Percentiles rank a stretch among this genome's conserved stretches.
These are phyloP conservation scores for Schizosaccharomyces octosporus DNA, from an alignment of 805 yeast species.

Conservation along the genomic window DNA sequence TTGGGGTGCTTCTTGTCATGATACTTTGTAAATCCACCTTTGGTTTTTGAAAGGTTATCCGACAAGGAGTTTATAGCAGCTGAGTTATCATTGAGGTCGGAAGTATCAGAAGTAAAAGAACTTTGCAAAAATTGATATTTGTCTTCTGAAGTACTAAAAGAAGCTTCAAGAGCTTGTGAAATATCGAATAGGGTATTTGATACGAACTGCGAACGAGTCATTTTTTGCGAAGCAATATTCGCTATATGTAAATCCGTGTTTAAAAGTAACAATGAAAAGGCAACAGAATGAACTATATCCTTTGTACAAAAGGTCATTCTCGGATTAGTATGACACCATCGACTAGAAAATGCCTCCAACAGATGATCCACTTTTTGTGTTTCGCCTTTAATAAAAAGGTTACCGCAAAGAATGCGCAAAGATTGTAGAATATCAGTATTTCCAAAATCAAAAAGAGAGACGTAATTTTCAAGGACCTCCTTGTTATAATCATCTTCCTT, in stretches of 20 bases:
- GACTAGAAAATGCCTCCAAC: slow-evolving; percentile 38
- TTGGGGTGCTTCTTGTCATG: neutral
- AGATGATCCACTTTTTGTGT: slow-evolving; percentile 59
- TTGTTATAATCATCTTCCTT: neutral
- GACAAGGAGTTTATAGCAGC: neutral
- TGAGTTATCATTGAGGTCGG: neutral
- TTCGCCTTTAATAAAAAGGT: slow-evolving; percentile 56
- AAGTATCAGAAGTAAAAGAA: neutral
- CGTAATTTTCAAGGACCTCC: slow-evolving; percentile 9
- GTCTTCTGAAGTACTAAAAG: neutral
- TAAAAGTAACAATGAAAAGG: slow-evolving; percentile 44
- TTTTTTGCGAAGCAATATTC: slow-evolving; percentile 14
- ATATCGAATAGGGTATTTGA: slow-evolving; percentile 20
- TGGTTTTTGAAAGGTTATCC: neutral
- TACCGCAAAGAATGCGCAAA: slow-evolving; percentile 35
- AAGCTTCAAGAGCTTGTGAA: neutral
- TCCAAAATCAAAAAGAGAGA: slow-evolving; percentile 20
- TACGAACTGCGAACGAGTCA: slow-evolving; percentile 22
- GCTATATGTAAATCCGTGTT: slow-evolving; percentile 55
- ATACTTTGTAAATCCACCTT: neutral
- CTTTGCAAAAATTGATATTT: neutral
- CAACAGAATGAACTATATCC: slow-evolving; percentile 37
- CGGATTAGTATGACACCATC: slow-evolving; percentile 25
- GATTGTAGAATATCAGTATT: slow-evolving; percentile 29
- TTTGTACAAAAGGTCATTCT: slow-evolving; percentile 4